A percentile compares a stretch with the other conserved stretches of the same genome.
Conservation (phyloP, 208 protist species). For the Crithidia mellificae region DNA sequence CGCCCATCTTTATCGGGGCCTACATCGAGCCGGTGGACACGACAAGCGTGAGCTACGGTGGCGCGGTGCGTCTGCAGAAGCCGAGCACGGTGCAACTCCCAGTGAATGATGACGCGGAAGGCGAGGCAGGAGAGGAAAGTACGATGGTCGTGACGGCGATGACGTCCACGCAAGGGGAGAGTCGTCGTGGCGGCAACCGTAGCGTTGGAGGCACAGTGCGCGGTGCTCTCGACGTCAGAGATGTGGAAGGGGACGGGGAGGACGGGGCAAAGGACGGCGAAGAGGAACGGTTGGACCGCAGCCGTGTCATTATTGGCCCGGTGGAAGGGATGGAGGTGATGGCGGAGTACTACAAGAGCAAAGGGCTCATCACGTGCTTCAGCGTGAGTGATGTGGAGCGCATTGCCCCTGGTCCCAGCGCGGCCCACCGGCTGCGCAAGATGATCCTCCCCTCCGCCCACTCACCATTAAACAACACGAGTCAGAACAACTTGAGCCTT, state of each 20-base stretch:
- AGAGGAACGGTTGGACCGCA: too few species aligned
- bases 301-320: conserved; percentile 20
- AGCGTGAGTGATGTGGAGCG: conserved; percentile 35
- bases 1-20: conserved; percentile 48
- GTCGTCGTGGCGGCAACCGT: too few species aligned
- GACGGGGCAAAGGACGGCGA: conserved; percentile 5
- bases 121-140: not conserved
- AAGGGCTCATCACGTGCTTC: conserved; percentile 46
- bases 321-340: conserved; percentile 31
- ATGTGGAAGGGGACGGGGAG: too few species aligned
- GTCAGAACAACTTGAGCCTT: not conserved
- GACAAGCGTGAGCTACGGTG: conserved; percentile 47
- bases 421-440: conserved; percentile 39
- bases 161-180: too few species aligned
- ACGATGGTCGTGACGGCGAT: too few species aligned
- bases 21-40: conserved; percentile 56
- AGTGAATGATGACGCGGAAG: not conserved
- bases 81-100: conserved; percentile 12
- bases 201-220: too few species aligned
- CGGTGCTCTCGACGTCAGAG: too few species aligned
- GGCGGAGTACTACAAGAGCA: conserved; percentile 36
- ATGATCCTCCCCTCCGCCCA: conserved; percentile 17
- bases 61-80: conserved; percentile 38
- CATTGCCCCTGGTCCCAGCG: conserved; percentile 36
- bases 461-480: not conserved